phyloP scores from a whole-genome alignment of 495 filamentous ascomycete genomes.

The Trichoderma orchidacearum region DNA sequence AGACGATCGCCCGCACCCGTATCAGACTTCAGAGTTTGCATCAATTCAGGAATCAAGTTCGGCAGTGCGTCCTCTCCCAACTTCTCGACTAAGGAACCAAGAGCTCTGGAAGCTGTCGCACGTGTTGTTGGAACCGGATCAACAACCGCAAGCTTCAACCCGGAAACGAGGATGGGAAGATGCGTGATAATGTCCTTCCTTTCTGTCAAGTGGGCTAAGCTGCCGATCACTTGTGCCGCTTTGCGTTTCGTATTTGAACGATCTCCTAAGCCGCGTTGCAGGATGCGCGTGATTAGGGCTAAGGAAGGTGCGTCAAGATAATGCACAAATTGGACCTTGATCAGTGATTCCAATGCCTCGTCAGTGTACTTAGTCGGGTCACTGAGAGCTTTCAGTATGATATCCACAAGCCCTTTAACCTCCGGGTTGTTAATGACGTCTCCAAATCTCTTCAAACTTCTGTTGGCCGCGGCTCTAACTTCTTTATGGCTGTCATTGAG shows the following conservation, averaged over 20 bases:
- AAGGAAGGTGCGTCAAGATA: slow-evolving; percentile 93
- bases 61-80: slow-evolving; percentile 93
- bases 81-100: slow-evolving; percentile 92
- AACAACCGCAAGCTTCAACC: slow-evolving; percentile 75
- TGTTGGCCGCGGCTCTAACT: slow-evolving; percentile 79
- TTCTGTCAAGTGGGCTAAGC: slow-evolving; percentile 91
- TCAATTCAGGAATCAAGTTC: slow-evolving; percentile 93
- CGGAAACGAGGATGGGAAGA: slow-evolving; percentile 83
- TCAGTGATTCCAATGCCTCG: slow-evolving; percentile 80
- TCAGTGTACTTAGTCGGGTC: slow-evolving; percentile 97
- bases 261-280: slow-evolving; percentile 83
- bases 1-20: slow-evolving; percentile 89
- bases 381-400: slow-evolving; percentile 89
- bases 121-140: slow-evolving; percentile 96
- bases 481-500: slow-evolving; percentile 98
- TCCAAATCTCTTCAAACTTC: slow-evolving; percentile 91
- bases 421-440: slow-evolving; percentile 98
- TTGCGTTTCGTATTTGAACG: slow-evolving; percentile 91
- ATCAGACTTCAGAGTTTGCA: slow-evolving; percentile 94
- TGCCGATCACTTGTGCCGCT: slow-evolving; percentile 92
- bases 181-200: slow-evolving; percentile 86
- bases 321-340: slow-evolving; percentile 92
- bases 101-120: slow-evolving; percentile 88
- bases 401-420: slow-evolving; percentile 77
- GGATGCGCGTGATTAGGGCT: slow-evolving; percentile 84